Base-by-base conservation (phyloP, 805 yeast genomes). In the Kluyveromyces siamensis region DNA sequence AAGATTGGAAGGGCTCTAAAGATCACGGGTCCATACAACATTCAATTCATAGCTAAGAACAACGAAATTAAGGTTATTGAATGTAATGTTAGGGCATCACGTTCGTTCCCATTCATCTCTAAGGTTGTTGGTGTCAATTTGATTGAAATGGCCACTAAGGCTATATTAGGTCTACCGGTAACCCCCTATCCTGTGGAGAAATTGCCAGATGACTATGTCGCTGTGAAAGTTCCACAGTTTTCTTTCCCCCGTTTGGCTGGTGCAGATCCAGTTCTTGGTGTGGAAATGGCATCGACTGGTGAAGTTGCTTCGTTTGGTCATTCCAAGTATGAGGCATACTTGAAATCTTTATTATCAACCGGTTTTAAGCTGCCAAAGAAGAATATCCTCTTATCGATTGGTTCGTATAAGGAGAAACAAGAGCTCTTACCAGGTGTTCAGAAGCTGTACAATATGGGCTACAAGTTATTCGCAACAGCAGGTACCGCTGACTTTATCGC, bases 241-340 rank as follows among this genome's bases (percentile, higher is more conserved):
- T 90, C 97, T 7, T 91, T 93, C 82, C 85, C 97, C 30, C 83
- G 98, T 69, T 77, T 91, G 57, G 87, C 96, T 44, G 98, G 98
- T 59, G 98, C 98, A 48, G 98, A 91, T 68, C 98, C 98, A 47
- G 89, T 91, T 52, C 75, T 91, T 56, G 98, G 98, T 73, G 98
- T 91, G 55, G 98, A 91, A 72, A 91, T 91, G 98, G 96, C 98
- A 17, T 91, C 97, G 30, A 91, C 98, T 53, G 98, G 98, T 77
- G 98, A 89, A 70, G 97, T 90, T 63, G 99, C 99, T 45, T 80
- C 95, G 54, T 91, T 93, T 65, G 99, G 99, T 62, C 88, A 78
- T 63, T 84, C 90, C 75, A 91, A 91, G 71, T 90, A 89, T 65
- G 99, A 95, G 73, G 99, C 99, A 19, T 93, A 93, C 73, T 71